A percentile compares a stretch with the other conserved stretches of the same genome.
These are phyloP conservation scores for Xylariales sp. DNA, from an alignment of 2,329 filamentous ascomycete genomes.

Conservation along the genomic window DNA sequence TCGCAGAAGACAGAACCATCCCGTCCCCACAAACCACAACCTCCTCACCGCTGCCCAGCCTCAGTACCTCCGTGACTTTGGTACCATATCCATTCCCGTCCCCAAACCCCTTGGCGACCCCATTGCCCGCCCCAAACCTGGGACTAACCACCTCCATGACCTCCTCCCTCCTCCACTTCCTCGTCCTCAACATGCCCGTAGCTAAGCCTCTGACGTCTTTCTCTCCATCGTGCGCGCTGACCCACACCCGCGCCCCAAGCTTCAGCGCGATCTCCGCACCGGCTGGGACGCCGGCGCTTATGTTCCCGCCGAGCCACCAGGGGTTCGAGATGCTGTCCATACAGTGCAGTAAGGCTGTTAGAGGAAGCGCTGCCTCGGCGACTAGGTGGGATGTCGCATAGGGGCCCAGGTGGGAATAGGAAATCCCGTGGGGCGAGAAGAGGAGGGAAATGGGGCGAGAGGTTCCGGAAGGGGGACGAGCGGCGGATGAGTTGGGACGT, in stretches of 20 bases:
- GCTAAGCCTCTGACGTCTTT: constrained; percentile 51
- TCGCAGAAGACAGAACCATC: constrained; percentile 17
- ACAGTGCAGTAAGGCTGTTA: constrained; percentile 61
- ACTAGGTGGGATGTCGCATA: constrained; percentile 56
- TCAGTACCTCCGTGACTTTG: constrained; percentile 41
- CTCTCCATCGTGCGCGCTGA: constrained; percentile 57
- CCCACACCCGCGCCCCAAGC: constrained; percentile 52
- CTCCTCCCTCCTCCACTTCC: constrained; percentile 39
- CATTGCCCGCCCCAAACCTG: too few relatives aligned
- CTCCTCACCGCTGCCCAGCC: constrained; percentile 38
- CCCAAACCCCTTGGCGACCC: not conserved
- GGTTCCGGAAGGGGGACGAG: too few relatives aligned
- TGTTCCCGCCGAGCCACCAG: constrained; percentile 58
- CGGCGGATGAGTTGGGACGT: not conserved
- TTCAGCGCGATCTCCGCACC: constrained; percentile 52
- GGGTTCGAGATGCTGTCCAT: constrained; percentile 56
- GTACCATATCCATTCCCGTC: constrained; percentile 11
- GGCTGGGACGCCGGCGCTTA: constrained; percentile 51
- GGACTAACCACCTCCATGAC: constrained; percentile 26
- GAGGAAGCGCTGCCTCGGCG: constrained; percentile 50
- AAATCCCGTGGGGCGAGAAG: constrained; percentile 61
- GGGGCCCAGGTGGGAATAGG: constrained; percentile 45
- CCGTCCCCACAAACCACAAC: constrained; percentile 37
- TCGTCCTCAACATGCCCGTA: constrained; percentile 44
- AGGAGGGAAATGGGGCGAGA: constrained; percentile 55